A percentile compares a stretch with the other conserved stretches of the same genome.
These are phyloP conservation scores for Beauveria australis DNA, from an alignment of 2,329 filamentous ascomycete genomes.

Conservation along the genomic window DNA sequence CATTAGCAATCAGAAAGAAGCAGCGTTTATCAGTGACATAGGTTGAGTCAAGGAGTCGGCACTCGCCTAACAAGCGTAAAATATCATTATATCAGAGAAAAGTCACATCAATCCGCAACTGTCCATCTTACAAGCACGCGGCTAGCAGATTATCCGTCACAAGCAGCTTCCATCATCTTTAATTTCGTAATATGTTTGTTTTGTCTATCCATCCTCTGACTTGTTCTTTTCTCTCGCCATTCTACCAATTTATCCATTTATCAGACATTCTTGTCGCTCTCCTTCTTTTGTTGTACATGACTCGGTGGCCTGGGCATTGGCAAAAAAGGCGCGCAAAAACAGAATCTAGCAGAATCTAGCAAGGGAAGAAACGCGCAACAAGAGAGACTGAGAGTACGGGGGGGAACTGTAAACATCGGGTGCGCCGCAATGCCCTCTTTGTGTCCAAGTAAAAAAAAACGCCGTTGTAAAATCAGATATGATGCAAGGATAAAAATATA, in stretches of 20 bases:
- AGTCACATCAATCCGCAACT: background rate
- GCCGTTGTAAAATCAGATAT: conserved; percentile 7
- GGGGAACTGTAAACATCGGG: conserved; percentile 2
- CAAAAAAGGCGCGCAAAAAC: background rate
- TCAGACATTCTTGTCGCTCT: background rate
- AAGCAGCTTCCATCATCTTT: background rate
- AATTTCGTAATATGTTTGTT: background rate
- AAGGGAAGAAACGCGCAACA: background rate
- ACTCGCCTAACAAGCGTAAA: background rate
- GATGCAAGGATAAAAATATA: conserved; percentile 10
- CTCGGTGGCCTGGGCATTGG: background rate
- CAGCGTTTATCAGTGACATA: background rate
- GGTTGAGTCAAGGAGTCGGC: background rate
- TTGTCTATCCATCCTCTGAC: conserved; percentile 1
- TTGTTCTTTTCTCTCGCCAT: background rate
- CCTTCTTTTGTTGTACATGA: conserved; percentile 4
- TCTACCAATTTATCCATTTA: background rate
- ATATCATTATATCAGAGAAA: background rate
- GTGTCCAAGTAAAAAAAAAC: conserved; percentile 7
- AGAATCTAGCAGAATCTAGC: background rate
- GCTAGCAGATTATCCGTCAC: no score
- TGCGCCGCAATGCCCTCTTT: conserved; percentile 10
- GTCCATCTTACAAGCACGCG: no score
- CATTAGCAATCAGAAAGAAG: background rate
- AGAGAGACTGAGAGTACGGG: background rate